These are phyloP conservation scores for Epichloe gansuensis DNA, from an alignment of 2,329 filamentous ascomycete species.

Conservation along the genomic window DNA sequence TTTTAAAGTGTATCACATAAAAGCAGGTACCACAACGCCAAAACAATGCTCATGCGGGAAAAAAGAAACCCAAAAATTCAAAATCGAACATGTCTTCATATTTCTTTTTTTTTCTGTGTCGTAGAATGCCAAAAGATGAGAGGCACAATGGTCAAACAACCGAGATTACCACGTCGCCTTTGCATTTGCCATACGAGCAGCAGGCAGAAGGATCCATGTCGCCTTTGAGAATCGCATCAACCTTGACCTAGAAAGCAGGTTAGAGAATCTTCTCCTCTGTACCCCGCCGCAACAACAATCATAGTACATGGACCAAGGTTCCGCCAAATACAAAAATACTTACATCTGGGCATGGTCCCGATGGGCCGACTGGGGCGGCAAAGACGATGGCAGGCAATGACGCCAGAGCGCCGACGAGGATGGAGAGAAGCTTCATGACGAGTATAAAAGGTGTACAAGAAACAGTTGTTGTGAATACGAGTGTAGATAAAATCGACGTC, in stretches of 20 bases:
- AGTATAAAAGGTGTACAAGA: background rate
- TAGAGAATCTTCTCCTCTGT: background rate
- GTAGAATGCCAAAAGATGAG: background rate
- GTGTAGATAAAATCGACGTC: background rate
- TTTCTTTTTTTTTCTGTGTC: background rate
- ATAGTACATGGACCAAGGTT: background rate
- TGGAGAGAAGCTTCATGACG: conserved; percentile 5
- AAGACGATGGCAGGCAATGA: conserved; percentile 9
- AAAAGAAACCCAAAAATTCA: background rate
- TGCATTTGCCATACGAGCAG: conserved; percentile 42
- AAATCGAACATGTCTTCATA: background rate
- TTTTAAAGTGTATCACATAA: background rate
- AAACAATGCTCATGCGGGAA: background rate
- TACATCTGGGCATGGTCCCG: conserved; percentile 24
- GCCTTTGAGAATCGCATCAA: conserved; percentile 35
- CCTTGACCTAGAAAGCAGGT: conserved; percentile 15
- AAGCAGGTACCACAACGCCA: background rate
- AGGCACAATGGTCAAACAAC: conserved; percentile 19
- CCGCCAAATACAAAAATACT: conserved; percentile 4
- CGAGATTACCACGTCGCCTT: conserved; percentile 26
- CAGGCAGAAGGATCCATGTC: conserved; percentile 35
- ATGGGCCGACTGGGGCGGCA: conserved; percentile 19
- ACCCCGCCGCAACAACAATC: background rate
- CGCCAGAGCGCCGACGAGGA: conserved; percentile 6
- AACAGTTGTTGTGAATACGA: background rate